These are phyloP conservation scores for Macrocybe gigantea DNA, from an alignment of 768 basidiomycete genomes.

Conservation along the genomic window DNA sequence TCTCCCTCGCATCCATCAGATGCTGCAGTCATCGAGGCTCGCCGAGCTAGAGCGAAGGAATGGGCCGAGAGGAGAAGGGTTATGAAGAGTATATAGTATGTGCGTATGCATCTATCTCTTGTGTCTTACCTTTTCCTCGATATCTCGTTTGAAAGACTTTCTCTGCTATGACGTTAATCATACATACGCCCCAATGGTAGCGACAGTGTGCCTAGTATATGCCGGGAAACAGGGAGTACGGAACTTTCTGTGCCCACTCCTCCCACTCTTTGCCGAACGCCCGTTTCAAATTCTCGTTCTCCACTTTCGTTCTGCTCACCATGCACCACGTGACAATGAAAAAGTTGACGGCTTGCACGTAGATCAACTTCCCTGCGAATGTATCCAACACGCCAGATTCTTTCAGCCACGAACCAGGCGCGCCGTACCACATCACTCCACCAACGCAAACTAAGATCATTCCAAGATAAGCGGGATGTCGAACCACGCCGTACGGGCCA, in stretches of 20 bases:
- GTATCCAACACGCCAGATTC: constrained; percentile 5
- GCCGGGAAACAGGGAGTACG: constrained; percentile 8
- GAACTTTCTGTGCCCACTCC: constrained; percentile 8
- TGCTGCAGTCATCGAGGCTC: constrained; percentile 34
- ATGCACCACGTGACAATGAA: constrained; percentile 1
- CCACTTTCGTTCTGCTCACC: constrained; percentile 3
- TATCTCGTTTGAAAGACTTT: too few species aligned
- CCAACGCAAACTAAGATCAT: not conserved
- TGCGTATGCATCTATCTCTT: too few species aligned
- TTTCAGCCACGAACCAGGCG: constrained; percentile 9
- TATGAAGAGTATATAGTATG: not conserved
- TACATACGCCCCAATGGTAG: too few species aligned
- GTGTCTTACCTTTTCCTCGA: too few species aligned
- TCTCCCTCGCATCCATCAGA: constrained; percentile 5
- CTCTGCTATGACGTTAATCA: too few species aligned
- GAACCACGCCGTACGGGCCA: constrained; percentile 7
- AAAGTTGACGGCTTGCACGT: not conserved
- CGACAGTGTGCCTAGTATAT: not conserved
- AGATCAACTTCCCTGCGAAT: not conserved
- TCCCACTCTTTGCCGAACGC: constrained; percentile 11
- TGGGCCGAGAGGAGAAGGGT: constrained; percentile 51
- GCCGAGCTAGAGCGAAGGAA: constrained; percentile 50
- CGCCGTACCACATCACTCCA: not conserved
- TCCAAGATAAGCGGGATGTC: constrained; percentile 6
- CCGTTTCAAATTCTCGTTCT: constrained; percentile 8